Evolutionary conservation across 805 yeast species (phyloP).

Genomic region (Ogataea henricii): DNA sequence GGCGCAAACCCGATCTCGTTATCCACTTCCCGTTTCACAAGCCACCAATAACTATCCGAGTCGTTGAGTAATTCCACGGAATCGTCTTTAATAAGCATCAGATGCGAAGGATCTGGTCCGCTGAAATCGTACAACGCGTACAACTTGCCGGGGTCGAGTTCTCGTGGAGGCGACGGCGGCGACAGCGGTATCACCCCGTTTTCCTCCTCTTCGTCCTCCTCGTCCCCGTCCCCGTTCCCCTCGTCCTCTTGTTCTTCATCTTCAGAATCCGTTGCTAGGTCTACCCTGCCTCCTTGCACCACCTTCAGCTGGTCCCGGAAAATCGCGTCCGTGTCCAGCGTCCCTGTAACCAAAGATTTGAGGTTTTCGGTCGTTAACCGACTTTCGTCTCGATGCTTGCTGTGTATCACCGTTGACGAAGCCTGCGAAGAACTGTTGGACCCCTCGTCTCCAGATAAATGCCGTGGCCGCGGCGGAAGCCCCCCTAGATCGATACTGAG

Average conservation of each 20-base stretch:
- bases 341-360: slow-evolving; percentile 15
- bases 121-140: slow-evolving; percentile 85
- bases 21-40: slow-evolving; percentile 54
- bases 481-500: slow-evolving; percentile 15
- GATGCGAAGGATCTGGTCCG: slow-evolving; percentile 94
- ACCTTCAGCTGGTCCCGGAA: slow-evolving; percentile 13
- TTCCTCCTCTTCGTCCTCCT: slow-evolving; percentile 13
- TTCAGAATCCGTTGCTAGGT: background rate
- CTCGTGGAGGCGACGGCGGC: slow-evolving; percentile 78
- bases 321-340: slow-evolving; percentile 29
- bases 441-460: slow-evolving; percentile 12
- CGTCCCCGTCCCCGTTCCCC: slow-evolving; percentile 2
- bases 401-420: slow-evolving; percentile 32
- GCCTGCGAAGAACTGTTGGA: slow-evolving; percentile 31
- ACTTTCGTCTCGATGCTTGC: slow-evolving; percentile 11
- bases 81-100: slow-evolving; percentile 76
- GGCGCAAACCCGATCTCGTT: slow-evolving; percentile 85
- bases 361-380: slow-evolving; percentile 14
- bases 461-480: slow-evolving; percentile 15
- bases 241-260: background rate
- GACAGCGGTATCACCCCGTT: slow-evolving; percentile 57
- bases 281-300: background rate
- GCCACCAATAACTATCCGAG: slow-evolving; percentile 96
- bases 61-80: slow-evolving; percentile 83
- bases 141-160: slow-evolving; percentile 76